Conservation (phyloP, 768 basidiomycete species). For the Roridomyces roridus region DNA sequence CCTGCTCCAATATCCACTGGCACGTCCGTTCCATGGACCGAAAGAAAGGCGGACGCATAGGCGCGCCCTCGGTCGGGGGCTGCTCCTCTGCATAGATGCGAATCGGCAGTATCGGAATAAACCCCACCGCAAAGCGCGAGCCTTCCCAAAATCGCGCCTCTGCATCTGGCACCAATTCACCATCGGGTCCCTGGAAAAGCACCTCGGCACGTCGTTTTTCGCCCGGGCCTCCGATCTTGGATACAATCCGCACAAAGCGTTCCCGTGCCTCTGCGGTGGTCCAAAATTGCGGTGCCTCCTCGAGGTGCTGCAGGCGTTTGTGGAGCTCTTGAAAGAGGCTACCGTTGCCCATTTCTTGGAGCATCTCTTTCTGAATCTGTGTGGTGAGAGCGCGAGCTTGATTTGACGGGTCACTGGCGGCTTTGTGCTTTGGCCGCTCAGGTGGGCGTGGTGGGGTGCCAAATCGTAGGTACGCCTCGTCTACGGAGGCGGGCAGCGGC, state of each 20-base stretch:
- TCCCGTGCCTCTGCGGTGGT: slow-evolving; percentile 78
- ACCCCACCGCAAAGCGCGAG: slow-evolving; percentile 61
- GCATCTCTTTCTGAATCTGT: slow-evolving; percentile 71
- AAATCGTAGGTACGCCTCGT: slow-evolving; percentile 70
- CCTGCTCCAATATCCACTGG: slow-evolving; percentile 56
- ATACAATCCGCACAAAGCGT: slow-evolving; percentile 77
- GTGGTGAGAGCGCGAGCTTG: slow-evolving; percentile 74
- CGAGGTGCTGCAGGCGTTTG: not conserved
- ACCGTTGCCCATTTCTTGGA: slow-evolving; percentile 73
- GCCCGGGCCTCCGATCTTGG: slow-evolving; percentile 76
- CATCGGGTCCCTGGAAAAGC: slow-evolving; percentile 55
- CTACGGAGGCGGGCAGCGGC: slow-evolving; percentile 58
- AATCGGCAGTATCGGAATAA: slow-evolving; percentile 66
- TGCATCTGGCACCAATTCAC: slow-evolving; percentile 33
- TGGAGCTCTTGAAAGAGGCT: slow-evolving; percentile 59
- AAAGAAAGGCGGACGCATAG: slow-evolving; percentile 46
- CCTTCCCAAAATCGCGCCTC: slow-evolving; percentile 63
- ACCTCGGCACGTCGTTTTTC: slow-evolving; percentile 71
- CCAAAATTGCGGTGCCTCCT: slow-evolving; percentile 72
- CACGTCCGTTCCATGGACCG: slow-evolving; percentile 58
- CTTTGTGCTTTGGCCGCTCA: slow-evolving; percentile 44
- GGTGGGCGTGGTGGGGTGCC: slow-evolving; percentile 61
- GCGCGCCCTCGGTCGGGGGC: slow-evolving; percentile 22
- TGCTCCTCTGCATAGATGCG: slow-evolving; percentile 47
- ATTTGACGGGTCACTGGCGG: slow-evolving; percentile 48